Evolutionary conservation across 1,284 basidiomycete species (phyloP).

Genomic region (Ustilago trichophora): DNA sequence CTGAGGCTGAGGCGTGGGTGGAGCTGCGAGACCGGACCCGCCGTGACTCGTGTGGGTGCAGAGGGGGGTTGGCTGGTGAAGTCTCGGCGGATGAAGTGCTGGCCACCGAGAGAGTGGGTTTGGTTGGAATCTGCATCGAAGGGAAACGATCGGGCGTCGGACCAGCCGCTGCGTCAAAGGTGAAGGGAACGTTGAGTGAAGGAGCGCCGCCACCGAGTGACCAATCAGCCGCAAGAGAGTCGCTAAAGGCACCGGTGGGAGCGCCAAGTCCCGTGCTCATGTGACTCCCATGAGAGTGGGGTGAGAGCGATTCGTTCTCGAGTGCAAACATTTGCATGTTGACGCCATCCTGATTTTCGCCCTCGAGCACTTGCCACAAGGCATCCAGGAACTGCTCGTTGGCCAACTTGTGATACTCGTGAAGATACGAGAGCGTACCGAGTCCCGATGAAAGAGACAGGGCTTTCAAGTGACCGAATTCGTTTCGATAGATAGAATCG

Average conservation of each 20-base stretch:
- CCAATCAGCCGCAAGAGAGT: conserved; percentile 40
- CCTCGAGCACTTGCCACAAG: conserved; percentile 46
- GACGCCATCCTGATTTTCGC: conserved; percentile 42
- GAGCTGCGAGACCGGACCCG: conserved; percentile 14
- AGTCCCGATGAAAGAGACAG: conserved; percentile 44
- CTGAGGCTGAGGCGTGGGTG: conserved; percentile 1
- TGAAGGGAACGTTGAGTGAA: conserved; percentile 44
- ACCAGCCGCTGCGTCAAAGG: conserved; percentile 38
- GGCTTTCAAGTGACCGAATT: conserved; percentile 47
- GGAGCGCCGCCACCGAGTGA: conserved; percentile 26
- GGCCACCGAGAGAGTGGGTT: conserved; percentile 22
- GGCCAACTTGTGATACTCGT: conserved; percentile 50
- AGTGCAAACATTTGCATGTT: conserved; percentile 49
- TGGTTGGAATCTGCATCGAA: conserved; percentile 33
- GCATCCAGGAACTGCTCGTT: conserved; percentile 52
- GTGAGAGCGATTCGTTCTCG: conserved; percentile 41
- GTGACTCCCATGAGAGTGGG: conserved; percentile 31
- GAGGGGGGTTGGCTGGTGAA: conserved; percentile 19
- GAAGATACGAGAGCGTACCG: conserved; percentile 46
- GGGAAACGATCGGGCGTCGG: conserved; percentile 24
- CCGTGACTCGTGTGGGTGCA: background rate
- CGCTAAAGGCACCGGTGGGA: conserved; percentile 14
- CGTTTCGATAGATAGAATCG: conserved; percentile 48
- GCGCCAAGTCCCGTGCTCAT: conserved; percentile 23
- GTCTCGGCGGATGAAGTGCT: conserved; percentile 43